Percentiles rank a stretch among this genome's conserved stretches.
Conservation (phyloP, 1,139 yeast species). For the Yamadazyma atmosphaerica region DNA sequence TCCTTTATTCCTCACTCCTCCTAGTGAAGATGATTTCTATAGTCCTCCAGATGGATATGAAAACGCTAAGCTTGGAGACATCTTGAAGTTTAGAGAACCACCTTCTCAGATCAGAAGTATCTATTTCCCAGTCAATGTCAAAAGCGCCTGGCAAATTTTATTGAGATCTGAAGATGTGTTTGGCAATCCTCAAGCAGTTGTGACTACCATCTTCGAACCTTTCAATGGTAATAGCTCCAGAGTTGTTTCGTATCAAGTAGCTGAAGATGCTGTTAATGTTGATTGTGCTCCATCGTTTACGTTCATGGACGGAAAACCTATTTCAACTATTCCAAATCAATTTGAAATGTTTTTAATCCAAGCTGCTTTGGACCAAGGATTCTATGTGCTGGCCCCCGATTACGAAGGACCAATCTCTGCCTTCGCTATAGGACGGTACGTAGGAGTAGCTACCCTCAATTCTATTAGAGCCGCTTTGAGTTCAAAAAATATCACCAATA, state of each 20-base stretch:
- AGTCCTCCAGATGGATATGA: conserved; percentile 23
- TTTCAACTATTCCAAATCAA: conserved; percentile 18
- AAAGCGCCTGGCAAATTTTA: conserved; percentile 32
- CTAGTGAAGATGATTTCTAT: conserved; percentile 24
- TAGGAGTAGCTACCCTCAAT: conserved; percentile 34
- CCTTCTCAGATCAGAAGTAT: conserved; percentile 21
- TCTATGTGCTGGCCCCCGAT: conserved; percentile 36
- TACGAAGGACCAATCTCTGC: conserved; percentile 33
- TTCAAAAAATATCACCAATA: conserved; percentile 27
- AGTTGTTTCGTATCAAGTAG: conserved; percentile 31
- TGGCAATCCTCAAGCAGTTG: conserved; percentile 31
- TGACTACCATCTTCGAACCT: conserved; percentile 34
- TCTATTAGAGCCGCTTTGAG: conserved; percentile 30
- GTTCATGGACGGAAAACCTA: conserved; percentile 20
- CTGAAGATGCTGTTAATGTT: conserved; percentile 29
- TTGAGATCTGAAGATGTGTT: conserved; percentile 31
- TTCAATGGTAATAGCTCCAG: conserved; percentile 27
- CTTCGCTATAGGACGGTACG: conserved; percentile 30
- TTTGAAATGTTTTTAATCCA: conserved; percentile 29
- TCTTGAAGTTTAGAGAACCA: conserved; percentile 22
- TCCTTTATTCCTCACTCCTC: conserved; percentile 2
- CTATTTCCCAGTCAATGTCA: conserved; percentile 20
- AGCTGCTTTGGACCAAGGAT: conserved; percentile 25
- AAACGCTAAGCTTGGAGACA: conserved; percentile 19
- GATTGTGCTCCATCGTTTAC: conserved; percentile 37